Base-by-base conservation (phyloP, 495 filamentous ascomycete genomes). In the Terfezia claveryi region DNA sequence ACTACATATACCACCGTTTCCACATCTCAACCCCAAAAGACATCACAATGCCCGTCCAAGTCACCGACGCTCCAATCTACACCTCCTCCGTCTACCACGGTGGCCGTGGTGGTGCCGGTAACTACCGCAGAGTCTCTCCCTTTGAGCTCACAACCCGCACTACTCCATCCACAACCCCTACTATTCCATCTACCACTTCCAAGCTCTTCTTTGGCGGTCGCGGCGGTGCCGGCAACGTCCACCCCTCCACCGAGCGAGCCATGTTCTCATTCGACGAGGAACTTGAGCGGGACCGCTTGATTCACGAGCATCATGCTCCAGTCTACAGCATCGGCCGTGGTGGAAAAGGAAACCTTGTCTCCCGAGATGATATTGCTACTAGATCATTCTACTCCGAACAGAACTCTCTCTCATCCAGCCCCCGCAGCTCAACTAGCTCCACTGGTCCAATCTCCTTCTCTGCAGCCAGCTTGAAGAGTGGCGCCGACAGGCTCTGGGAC, bases 211-310 rank as follows among this genome's bases (percentile, higher is more conserved):
- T 75, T 62, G 79, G 80, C 14, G 89, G 91, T 60, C 82, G 89
- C 37, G 91, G 91, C 51, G 91, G 91, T 37, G 86, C 82, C 50
- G 91, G 91, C 59, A 98, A 95, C 70, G 75, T 87, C 57, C 82
- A 84, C 72, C 70, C 72, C 58, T 69, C 74, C 58, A 61, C 61
- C 37, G 73, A 77, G 64, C 79, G 82, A 49, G 76, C 83, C 58
- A 78, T 85, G 62, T 83, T 94, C 72, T 81, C 77, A 57, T 91
- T 95, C 71, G 86, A 94, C 69, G 89, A 95, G 73, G 89, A 95
- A 67, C 79, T 89, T 56, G 76, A 81, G 61, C 72, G 73, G 52
- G 73, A 77, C 64, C 70, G 63, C 10, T 49, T 67, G 58, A 68
- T 72, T 58, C 77, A 80, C 57, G 81, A 81, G 57, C 73, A 76